phyloP scores from a whole-genome alignment of 2,329 filamentous ascomycete species.

The Ascochyta viciae-villosae region DNA sequence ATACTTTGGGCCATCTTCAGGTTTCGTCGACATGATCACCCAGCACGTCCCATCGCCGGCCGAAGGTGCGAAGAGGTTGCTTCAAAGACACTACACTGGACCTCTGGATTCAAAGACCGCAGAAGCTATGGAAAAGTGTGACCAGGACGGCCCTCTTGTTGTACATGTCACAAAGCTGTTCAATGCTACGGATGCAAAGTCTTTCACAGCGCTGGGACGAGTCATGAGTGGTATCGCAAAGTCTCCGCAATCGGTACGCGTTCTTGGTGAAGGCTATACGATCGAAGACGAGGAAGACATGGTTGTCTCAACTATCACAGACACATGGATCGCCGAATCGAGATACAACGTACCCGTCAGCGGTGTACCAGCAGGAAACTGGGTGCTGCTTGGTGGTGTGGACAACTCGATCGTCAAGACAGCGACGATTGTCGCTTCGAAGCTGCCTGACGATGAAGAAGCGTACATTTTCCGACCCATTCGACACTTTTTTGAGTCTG shows the following conservation, averaged over 20 bases:
- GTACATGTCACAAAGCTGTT: conserved; percentile 93
- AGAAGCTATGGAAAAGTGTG: conserved; percentile 78
- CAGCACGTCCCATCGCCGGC: conserved; percentile 87
- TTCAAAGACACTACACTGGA: conserved; percentile 91
- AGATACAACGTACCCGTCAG: conserved; percentile 91
- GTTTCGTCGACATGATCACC: conserved; percentile 95
- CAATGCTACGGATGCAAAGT: conserved; percentile 86
- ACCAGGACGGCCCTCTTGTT: conserved; percentile 90
- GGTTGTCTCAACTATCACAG: conserved; percentile 81
- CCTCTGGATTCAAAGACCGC: conserved; percentile 83
- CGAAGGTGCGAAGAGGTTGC: conserved; percentile 75
- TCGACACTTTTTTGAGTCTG: conserved; percentile 93
- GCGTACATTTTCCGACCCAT: conserved; percentile 95
- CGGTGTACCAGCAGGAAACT: conserved; percentile 91
- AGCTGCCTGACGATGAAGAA: conserved; percentile 85
- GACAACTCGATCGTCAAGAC: conserved; percentile 99
- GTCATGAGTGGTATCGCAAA: conserved; percentile 91
- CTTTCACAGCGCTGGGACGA: conserved; percentile 87
- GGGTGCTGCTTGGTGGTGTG: conserved; percentile 88
- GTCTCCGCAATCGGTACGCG: conserved; percentile 82
- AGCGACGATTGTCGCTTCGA: conserved; percentile 83
- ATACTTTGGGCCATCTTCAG: conserved; percentile 89
- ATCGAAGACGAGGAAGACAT: conserved; percentile 98
- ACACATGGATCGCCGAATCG: conserved; percentile 90
- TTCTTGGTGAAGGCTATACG: conserved; percentile 94